phyloP scores from a whole-genome alignment of 306 rosid species.

The Inga laurina region DNA sequence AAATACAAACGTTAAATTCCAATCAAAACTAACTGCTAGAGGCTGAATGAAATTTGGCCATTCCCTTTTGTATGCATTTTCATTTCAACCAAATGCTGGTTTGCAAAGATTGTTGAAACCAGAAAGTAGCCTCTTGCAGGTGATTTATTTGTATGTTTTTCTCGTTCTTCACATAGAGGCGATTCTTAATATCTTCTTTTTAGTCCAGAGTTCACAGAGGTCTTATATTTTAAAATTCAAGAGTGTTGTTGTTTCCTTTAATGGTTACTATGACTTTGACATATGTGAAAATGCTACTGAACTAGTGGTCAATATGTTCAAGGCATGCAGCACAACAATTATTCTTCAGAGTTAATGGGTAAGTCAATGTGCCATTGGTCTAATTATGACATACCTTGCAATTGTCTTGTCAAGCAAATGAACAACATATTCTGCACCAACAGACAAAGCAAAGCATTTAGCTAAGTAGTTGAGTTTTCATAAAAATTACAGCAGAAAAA shows the following conservation, averaged over 20 bases:
- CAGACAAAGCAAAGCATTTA: constrained; percentile 29
- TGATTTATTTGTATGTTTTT: not conserved
- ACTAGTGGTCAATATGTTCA: not conserved
- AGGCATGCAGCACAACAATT: too few species aligned
- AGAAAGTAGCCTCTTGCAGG: not conserved
- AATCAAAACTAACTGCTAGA: not conserved
- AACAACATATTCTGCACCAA: constrained; percentile 74
- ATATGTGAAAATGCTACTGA: not conserved
- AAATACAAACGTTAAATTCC: not conserved
- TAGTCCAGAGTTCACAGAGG: not conserved
- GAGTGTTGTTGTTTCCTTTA: not conserved
- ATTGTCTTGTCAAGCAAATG: constrained; percentile 75
- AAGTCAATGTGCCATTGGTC: constrained; percentile 18
- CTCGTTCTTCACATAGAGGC: not conserved
- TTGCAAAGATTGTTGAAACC: not conserved
- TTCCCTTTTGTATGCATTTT: not conserved
- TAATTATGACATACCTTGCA: constrained; percentile 65
- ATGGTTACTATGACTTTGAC: not conserved
- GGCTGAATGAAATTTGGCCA: not conserved
- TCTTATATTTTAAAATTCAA: not conserved
- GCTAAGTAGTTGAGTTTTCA: not conserved
- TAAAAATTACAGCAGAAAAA: not conserved
- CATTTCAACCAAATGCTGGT: not conserved
- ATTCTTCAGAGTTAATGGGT: not conserved
- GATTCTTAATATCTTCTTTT: not conserved